Conservation (phyloP, 768 basidiomycete genomes). For the Tylopilus sp. region DNA sequence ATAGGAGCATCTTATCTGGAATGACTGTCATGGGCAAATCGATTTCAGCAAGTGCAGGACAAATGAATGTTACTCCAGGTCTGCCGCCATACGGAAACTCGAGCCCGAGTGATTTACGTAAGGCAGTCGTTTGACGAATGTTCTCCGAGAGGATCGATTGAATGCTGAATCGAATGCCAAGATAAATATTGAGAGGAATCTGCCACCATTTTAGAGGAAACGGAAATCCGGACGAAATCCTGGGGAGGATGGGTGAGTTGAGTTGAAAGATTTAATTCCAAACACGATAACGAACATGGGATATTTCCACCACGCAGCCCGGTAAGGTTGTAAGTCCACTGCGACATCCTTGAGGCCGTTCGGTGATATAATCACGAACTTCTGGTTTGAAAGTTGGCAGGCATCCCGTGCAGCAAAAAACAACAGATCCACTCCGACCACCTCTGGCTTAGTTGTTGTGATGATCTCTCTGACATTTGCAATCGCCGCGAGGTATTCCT, state of each 20-base stretch:
- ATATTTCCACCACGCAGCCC: conserved; percentile 6
- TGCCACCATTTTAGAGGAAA: conserved; percentile 17
- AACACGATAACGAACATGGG: background rate
- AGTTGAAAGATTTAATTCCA: background rate
- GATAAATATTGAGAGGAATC: conserved; percentile 8
- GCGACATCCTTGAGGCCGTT: background rate
- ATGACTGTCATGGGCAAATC: conserved; percentile 3
- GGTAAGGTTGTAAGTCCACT: background rate
- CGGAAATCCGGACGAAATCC: conserved; percentile 6
- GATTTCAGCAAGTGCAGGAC: background rate
- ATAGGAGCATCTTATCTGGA: conserved; percentile 3
- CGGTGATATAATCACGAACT: conserved; percentile 2
- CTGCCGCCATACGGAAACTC: background rate
- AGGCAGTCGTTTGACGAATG: background rate
- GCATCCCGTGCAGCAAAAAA: conserved; percentile 6
- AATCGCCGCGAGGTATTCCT: conserved; percentile 7
- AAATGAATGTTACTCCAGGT: background rate
- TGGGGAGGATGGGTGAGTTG: background rate
- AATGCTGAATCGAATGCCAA: background rate
- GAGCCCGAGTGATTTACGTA: conserved; percentile 5
- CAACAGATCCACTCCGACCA: background rate
- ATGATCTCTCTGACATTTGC: conserved; percentile 1
- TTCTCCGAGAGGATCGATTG: background rate
- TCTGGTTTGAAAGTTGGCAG: conserved; percentile 1
- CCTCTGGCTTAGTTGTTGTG: background rate